Evolutionary conservation across 2,329 filamentous ascomycete genomes (phyloP).

Genomic region (Ophiostoma sp.): DNA sequence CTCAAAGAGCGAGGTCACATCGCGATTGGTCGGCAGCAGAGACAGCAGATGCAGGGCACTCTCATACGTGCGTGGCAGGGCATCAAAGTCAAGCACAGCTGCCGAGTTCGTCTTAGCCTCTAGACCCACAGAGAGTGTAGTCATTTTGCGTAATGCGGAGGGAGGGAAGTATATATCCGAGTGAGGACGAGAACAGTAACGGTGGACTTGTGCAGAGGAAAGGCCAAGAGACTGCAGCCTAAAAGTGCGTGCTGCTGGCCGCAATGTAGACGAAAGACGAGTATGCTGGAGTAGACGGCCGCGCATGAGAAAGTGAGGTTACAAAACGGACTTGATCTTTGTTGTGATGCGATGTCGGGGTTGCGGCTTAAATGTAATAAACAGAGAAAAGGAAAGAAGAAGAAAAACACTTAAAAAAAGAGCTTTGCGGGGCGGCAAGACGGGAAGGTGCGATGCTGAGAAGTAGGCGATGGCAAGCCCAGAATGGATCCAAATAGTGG

Average conservation of each 20-base stretch:
- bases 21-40: slow-evolving; percentile 72
- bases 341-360: slow-evolving; percentile 9
- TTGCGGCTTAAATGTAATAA: neutral
- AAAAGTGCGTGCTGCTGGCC: neutral
- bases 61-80: slow-evolving; percentile 45
- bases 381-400: neutral
- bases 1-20: slow-evolving; percentile 51
- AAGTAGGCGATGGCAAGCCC: neutral
- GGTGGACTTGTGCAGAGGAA: neutral
- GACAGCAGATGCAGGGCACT: slow-evolving; percentile 70
- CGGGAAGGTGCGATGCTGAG: neutral
- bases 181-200: neutral
- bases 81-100: slow-evolving; percentile 27
- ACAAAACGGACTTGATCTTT: neutral
- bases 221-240: neutral
- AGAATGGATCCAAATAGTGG: neutral
- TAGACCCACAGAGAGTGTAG: slow-evolving; percentile 12
- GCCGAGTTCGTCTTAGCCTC: slow-evolving; percentile 10
- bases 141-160: neutral
- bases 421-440: slow-evolving; percentile 4
- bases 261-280: neutral
- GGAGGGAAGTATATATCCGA: neutral
- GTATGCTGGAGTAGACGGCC: neutral
- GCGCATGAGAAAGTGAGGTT: neutral
- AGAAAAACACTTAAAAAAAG: slow-evolving; percentile 3